Evolutionary conservation across 2,329 filamentous ascomycete species (phyloP).

Genomic region (Alternaria gaisen): DNA sequence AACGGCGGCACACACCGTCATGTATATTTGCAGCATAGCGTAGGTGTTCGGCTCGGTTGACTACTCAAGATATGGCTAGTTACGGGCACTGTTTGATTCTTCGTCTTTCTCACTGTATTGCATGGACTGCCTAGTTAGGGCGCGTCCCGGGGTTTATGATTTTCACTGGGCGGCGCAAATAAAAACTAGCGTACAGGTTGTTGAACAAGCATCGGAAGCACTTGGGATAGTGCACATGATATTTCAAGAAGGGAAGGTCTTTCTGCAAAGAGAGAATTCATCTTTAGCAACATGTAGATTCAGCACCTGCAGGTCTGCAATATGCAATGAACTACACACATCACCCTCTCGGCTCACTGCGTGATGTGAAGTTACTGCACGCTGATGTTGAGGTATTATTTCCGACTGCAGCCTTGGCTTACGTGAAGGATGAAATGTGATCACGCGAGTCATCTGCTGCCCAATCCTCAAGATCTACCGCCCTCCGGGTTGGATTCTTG

Average conservation of each 20-base stretch:
- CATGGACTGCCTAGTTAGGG: conserved; percentile 26
- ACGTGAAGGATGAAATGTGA: neutral
- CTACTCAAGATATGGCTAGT: conserved; percentile 27
- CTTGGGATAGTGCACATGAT: conserved; percentile 21
- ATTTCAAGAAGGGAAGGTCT: conserved; percentile 16
- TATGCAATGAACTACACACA: conserved; percentile 11
- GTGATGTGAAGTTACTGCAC: neutral
- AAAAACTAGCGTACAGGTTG: conserved; percentile 23
- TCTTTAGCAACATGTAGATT: conserved; percentile 17
- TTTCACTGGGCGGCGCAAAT: conserved; percentile 30
- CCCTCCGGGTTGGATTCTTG: neutral
- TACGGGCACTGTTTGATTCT: conserved; percentile 26
- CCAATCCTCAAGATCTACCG: neutral
- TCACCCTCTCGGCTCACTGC: neutral
- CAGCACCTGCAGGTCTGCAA: conserved; percentile 11
- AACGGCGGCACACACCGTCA: conserved; percentile 27
- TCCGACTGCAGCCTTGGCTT: neutral
- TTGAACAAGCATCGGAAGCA: conserved; percentile 30
- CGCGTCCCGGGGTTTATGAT: conserved; percentile 27
- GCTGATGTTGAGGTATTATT: conserved; percentile 1
- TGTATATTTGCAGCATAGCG: conserved; percentile 46
- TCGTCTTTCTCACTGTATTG: conserved; percentile 24
- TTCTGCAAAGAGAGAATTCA: conserved; percentile 14
- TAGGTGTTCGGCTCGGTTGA: conserved; percentile 44
- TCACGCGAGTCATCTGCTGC: conserved; percentile 13